These are phyloP conservation scores for Gymnopilus dilepis DNA, from an alignment of 768 basidiomycete genomes.

Conservation along the genomic window DNA sequence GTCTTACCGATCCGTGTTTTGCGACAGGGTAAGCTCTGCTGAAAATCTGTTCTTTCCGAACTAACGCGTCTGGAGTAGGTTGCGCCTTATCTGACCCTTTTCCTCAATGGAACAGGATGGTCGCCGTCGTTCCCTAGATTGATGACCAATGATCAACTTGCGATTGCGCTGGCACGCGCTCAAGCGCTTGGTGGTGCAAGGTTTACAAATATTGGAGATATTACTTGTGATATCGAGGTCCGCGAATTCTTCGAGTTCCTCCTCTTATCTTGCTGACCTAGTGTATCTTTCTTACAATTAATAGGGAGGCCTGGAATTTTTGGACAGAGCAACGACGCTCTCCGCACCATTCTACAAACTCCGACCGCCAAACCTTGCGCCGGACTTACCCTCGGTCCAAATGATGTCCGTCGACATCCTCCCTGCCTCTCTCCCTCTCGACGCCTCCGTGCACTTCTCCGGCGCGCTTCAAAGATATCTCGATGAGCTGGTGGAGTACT, in stretches of 20 bases:
- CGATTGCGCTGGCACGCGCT: conserved; percentile 52
- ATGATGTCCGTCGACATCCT: conserved; percentile 94
- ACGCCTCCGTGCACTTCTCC: conserved; percentile 83
- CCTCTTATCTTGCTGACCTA: background rate
- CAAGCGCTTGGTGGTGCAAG: conserved; percentile 56
- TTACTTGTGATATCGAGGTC: conserved; percentile 87
- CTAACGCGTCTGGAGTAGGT: conserved; percentile 48
- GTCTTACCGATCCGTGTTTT: conserved; percentile 70
- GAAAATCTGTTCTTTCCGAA: background rate
- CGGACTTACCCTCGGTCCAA: conserved; percentile 57
- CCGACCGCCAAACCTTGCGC: conserved; percentile 44
- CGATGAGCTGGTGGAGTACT: conserved; percentile 49
- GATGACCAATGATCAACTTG: conserved; percentile 71
- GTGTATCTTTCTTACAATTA: background rate
- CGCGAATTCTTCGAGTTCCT: conserved; percentile 13
- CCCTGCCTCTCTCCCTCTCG: conserved; percentile 81
- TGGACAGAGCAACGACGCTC: conserved; percentile 78
- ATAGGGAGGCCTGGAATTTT: conserved; percentile 86
- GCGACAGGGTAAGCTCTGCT: conserved; percentile 54
- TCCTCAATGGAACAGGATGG: conserved; percentile 92
- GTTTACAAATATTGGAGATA: conserved; percentile 80
- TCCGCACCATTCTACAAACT: conserved; percentile 72
- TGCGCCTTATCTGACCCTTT: conserved; percentile 83
- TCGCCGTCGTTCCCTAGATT: conserved; percentile 76
- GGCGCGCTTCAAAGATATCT: conserved; percentile 71